phyloP scores from a whole-genome alignment of 2,329 filamentous ascomycete species.

The Aspergillus candidus region DNA sequence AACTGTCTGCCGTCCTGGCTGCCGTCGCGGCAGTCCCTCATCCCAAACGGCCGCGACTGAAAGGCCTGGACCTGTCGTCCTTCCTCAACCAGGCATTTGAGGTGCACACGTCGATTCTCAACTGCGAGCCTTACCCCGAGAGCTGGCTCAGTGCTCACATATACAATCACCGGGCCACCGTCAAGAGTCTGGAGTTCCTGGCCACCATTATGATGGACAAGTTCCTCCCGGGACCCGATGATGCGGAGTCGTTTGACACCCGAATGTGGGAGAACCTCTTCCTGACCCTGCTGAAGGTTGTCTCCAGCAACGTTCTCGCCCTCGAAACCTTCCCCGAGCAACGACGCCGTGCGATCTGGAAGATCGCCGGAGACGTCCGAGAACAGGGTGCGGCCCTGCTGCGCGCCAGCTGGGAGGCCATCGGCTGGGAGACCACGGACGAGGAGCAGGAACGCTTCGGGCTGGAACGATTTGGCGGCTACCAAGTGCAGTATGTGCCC shows the following conservation, averaged over 20 bases:
- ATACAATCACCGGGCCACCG: slow-evolving; percentile 83
- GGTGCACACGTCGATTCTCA: slow-evolving; percentile 81
- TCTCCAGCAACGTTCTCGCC: slow-evolving; percentile 80
- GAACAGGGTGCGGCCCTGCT: slow-evolving; percentile 85
- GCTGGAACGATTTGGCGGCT: slow-evolving; percentile 80
- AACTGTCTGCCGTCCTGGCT: slow-evolving; percentile 81
- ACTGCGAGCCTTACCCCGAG: slow-evolving; percentile 80
- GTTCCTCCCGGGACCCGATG: slow-evolving; percentile 81
- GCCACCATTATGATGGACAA: slow-evolving; percentile 72
- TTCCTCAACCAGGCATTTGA: slow-evolving; percentile 74
- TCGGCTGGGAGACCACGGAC: slow-evolving; percentile 84
- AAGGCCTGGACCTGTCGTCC: slow-evolving; percentile 68
- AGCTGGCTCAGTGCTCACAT: slow-evolving; percentile 92
- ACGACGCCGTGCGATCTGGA: slow-evolving; percentile 94
- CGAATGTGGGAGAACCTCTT: slow-evolving; percentile 94
- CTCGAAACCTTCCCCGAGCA: slow-evolving; percentile 96
- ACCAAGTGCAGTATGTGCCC: slow-evolving; percentile 97
- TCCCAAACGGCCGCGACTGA: slow-evolving; percentile 69
- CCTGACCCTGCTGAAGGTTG: slow-evolving; percentile 76
- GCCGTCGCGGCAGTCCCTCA: slow-evolving; percentile 68
- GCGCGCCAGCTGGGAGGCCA: slow-evolving; percentile 82
- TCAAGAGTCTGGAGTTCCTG: slow-evolving; percentile 78
- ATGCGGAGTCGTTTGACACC: slow-evolving; percentile 86
- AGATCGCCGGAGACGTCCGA: slow-evolving; percentile 93
- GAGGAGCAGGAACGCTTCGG: slow-evolving; percentile 76